Conservation (phyloP, 805 yeast species). For the Ogataea pilisensis region DNA sequence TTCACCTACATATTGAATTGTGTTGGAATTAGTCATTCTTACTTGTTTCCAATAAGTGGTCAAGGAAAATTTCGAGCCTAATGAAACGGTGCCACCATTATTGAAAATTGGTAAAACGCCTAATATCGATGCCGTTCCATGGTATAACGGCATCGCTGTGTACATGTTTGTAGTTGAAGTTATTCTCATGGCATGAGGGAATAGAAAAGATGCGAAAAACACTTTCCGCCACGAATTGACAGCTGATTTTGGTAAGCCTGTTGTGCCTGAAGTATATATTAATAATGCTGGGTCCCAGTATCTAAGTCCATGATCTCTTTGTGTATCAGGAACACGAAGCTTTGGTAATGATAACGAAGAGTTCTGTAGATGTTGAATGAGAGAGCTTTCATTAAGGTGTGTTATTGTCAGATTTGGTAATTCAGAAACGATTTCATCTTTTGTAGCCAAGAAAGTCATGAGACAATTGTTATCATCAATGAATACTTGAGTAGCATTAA, state of each 20-base stretch:
- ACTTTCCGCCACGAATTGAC: conserved; percentile 89
- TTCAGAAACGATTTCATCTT: conserved; percentile 31
- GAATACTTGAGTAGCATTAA: conserved; percentile 60
- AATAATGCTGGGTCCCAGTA: conserved; percentile 65
- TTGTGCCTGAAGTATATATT: conserved; percentile 91
- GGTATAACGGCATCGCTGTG: conserved; percentile 94
- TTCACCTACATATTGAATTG: conserved; percentile 92
- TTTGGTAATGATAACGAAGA: conserved; percentile 33
- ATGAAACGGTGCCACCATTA: conserved; percentile 70
- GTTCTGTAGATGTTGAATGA: conserved; percentile 12
- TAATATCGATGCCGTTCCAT: conserved; percentile 86
- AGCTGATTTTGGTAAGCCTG: conserved; percentile 93
- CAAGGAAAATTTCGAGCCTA: conserved; percentile 80
- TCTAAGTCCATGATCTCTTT: conserved; percentile 54
- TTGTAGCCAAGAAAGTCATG: conserved; percentile 41
- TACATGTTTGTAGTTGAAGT: conserved; percentile 54
- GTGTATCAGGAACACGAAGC: conserved; percentile 50
- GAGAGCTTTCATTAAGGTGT: conserved; percentile 18
- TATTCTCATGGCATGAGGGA: conserved; percentile 65
- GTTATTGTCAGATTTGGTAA: conserved; percentile 27
- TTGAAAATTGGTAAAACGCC: conserved; percentile 64
- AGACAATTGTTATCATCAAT: conserved; percentile 67
- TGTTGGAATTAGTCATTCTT: conserved; percentile 63
- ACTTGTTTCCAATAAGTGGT: conserved; percentile 89
- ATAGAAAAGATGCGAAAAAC: conserved; percentile 62